Base-by-base conservation (phyloP, 805 yeast genomes). In the Wickerhamiella cacticola region DNA sequence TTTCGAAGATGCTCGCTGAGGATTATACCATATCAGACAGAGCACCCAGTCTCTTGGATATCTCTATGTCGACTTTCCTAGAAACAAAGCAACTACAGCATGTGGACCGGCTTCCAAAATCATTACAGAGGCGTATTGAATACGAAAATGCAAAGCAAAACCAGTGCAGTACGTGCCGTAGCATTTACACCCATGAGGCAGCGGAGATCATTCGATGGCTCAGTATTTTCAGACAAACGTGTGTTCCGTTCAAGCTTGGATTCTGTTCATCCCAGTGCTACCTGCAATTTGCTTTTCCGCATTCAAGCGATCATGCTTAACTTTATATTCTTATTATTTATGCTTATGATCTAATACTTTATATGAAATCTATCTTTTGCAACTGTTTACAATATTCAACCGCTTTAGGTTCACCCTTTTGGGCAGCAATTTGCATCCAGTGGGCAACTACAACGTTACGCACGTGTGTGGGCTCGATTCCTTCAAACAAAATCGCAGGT, bases 381-480 rank as follows among this genome's bases (percentile, higher is more conserved):
- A 38, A 45, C 22, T 25, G 31, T 18, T 36, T 28, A 35, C 50
- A 50, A 15, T 25, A 47, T 41, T 39, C 48, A 7, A 26, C 23
- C 13, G 52, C 52, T 29, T 34, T 39, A 2, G 35, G 29, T 21
- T 50, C 50, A 36, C 52, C 52, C 41, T 40, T 44, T 31, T 50
- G 50, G 15, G 52, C 52, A 4, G 57, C 56, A 22, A 49, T 39
- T 24, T 47, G 47, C 49, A 52, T 39, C 60, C 60, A 57, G 50
- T 57, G 59, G 22, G 50, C 46, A 3, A 48, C 50, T 3, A 57
- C 55, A 0, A 58, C 56, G 19, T 51, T 50, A 9, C 59, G 52
- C 29, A 48, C 35, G 3, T 25, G 26, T 6, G 48, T 4, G 5
- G 50, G 40, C 25, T 55, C 58, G 7, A 50, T 36, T 15, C 57